Evolutionary conservation across 495 filamentous ascomycete genomes (phyloP).

Genomic region (Haplographium delicatum): DNA sequence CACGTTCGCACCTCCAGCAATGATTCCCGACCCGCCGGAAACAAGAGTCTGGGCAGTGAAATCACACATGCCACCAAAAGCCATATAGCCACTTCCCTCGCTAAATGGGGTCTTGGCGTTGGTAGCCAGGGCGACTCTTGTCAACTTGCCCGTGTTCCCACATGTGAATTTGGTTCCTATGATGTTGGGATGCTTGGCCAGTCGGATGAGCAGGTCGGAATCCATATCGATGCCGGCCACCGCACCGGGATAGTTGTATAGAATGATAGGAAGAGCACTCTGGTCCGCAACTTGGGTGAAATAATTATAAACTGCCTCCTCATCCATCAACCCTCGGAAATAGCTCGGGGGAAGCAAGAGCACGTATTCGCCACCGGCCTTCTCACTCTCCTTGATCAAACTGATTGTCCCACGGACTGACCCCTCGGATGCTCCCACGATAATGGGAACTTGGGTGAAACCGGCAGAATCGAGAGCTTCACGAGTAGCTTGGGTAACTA

Average conservation of each 20-base stretch:
- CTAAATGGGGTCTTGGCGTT: constrained; percentile 64
- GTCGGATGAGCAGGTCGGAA: constrained; percentile 76
- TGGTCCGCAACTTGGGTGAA: constrained; percentile 70
- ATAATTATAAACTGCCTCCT: constrained; percentile 70
- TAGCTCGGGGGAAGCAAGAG: constrained; percentile 78
- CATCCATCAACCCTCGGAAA: constrained; percentile 74
- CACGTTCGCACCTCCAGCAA: constrained; percentile 84
- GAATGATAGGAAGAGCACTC: constrained; percentile 70
- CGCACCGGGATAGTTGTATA: constrained; percentile 90
- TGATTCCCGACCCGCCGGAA: constrained; percentile 76
- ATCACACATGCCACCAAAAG: constrained; percentile 84
- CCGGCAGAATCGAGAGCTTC: constrained; percentile 77
- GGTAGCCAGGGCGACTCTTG: constrained; percentile 71
- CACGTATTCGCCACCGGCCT: constrained; percentile 71
- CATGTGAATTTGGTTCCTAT: constrained; percentile 89
- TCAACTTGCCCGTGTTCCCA: constrained; percentile 83
- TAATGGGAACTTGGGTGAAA: constrained; percentile 69
- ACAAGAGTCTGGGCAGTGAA: constrained; percentile 79
- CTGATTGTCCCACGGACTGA: constrained; percentile 72
- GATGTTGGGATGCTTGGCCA: constrained; percentile 79
- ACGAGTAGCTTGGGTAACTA: constrained; percentile 75
- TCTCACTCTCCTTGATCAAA: constrained; percentile 61
- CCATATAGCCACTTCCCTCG: constrained; percentile 69
- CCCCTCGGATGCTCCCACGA: constrained; percentile 74
- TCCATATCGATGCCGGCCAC: constrained; percentile 92